Base-by-base conservation (phyloP, 2,329 filamentous ascomycete genomes). In the Cylindrodendrum hubeiense region DNA sequence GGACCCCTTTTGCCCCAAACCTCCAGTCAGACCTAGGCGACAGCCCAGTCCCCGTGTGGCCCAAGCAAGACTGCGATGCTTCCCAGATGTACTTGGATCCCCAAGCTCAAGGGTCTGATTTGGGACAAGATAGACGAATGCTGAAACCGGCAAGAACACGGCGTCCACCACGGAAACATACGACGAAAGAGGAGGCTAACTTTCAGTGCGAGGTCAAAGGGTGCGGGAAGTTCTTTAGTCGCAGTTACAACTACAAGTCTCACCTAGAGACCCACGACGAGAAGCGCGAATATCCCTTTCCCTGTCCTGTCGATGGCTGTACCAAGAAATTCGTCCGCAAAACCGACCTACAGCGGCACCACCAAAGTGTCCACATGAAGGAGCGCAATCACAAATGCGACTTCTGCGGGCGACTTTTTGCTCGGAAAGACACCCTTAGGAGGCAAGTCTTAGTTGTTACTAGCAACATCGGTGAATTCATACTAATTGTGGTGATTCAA, bases 221-320 rank as follows among this genome's bases (percentile, higher is more conserved):
- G 2, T 97, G 94, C 75, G 90, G 91, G 7, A 93, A 91, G 77
- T 86, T 91, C 17, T 97, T 97, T 77, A 93, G 93, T 69, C 86
- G 94, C 67, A 91, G 89, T 73, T 97, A 95, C 82, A 97, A 97
- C 80, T 93, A 91, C 81, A 94, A 93, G 75, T 92, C 93, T 30
- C 94, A 97, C 77, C 87, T 95, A 85, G 91, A 95, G 75, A 95
- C 90, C 1, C 94, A 97, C 75, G 90, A 96, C 75, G 89, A 93
- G 15, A 86, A 88, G 64, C 86, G 91, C 61, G 88, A 89, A 72
- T 93, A 92, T 73, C 89, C 90, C 0, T 91, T 93, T 74, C 84
- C 85, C 1, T 97, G 94, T 78, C 82, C 82, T 2, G 81, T 89
- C 30, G 78, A 84, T 3, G 86, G 85, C 56, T 97, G 94, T 79